These are phyloP conservation scores for Coniochaeta hoffmannii DNA, from an alignment of 2,329 filamentous ascomycete species.

Conservation along the genomic window DNA sequence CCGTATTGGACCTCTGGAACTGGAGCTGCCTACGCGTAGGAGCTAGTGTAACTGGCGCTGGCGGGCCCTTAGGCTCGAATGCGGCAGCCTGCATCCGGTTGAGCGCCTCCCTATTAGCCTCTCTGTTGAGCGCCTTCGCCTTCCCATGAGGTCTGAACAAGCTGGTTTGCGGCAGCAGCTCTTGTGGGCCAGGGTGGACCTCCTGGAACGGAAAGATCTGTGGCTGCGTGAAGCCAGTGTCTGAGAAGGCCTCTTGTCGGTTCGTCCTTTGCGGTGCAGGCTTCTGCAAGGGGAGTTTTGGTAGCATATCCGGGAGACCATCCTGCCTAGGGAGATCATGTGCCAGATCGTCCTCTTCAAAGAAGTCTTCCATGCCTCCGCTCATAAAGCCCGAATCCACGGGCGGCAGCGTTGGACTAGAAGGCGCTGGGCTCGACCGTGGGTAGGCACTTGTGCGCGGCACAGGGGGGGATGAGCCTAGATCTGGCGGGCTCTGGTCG, in stretches of 20 bases:
- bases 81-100: background rate
- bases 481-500: constrained; percentile 67
- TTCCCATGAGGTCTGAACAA: constrained; percentile 30
- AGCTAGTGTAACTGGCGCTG: background rate
- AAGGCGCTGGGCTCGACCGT: constrained; percentile 58
- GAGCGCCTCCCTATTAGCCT: no score
- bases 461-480: constrained; percentile 85
- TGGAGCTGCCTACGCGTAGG: background rate
- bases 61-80: background rate
- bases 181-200: constrained; percentile 34
- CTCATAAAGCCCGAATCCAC: constrained; percentile 82
- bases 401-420: constrained; percentile 69
- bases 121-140: constrained; percentile 14
- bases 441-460: constrained; percentile 52
- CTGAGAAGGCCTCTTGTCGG: constrained; percentile 4
- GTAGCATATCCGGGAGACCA: background rate
- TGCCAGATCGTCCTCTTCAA: constrained; percentile 51
- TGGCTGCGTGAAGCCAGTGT: constrained; percentile 12
- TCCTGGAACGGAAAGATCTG: constrained; percentile 28
- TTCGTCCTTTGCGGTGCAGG: constrained; percentile 4
- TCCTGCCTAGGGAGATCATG: constrained; percentile 28
- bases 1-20: background rate
- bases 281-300: background rate
- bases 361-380: constrained; percentile 61
- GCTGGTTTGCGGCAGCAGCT: constrained; percentile 33